phyloP scores from a whole-genome alignment of 2,329 filamentous ascomycete genomes.

The Colletotrichum sp. region DNA sequence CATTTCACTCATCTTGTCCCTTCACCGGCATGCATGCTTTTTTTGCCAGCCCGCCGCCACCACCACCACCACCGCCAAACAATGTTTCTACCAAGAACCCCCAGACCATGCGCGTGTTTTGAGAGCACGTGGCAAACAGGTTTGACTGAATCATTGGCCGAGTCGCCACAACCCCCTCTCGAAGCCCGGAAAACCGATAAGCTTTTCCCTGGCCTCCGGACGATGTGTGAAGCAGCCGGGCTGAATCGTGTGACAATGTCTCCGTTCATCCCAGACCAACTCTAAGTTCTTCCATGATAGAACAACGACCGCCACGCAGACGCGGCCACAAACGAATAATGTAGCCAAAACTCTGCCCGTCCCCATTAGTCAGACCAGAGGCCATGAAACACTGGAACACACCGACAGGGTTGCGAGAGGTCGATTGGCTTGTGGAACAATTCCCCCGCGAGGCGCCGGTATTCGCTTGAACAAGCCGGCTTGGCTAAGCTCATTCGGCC shows the following conservation, averaged over 20 bases:
- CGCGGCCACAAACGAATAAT: background rate
- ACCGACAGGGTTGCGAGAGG: background rate
- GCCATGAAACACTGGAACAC: background rate
- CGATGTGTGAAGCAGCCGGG: background rate
- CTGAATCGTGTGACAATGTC: background rate
- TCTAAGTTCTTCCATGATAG: background rate
- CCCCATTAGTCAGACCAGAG: background rate
- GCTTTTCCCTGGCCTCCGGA: background rate
- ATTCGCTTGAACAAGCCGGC: background rate
- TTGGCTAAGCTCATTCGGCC: background rate
- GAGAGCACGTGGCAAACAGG: background rate
- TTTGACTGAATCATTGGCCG: background rate
- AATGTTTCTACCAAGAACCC: background rate
- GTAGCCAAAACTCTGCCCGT: background rate
- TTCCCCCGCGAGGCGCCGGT: background rate
- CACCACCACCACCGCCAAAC: background rate
- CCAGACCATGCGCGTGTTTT: background rate
- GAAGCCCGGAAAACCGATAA: background rate
- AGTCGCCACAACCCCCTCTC: background rate
- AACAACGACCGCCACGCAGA: background rate
- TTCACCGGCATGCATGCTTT: background rate
- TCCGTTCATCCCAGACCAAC: slow-evolving; percentile 6
- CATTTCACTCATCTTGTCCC: background rate
- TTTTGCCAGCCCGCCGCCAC: background rate
- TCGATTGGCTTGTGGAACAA: background rate